Base-by-base conservation (phyloP, 768 basidiomycete genomes). In the Mycena polygramma region DNA sequence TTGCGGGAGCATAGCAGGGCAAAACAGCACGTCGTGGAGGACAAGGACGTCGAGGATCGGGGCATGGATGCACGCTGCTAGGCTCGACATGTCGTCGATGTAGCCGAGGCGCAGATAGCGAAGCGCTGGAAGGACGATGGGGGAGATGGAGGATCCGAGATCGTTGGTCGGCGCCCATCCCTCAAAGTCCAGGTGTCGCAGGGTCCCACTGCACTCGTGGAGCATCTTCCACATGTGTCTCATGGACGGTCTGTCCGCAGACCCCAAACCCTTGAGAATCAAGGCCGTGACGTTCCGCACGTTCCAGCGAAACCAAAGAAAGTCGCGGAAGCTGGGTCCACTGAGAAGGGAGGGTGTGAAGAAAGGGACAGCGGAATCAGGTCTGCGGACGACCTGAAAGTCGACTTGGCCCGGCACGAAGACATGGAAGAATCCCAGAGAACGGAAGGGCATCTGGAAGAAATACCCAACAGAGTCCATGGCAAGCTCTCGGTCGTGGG, bases 151-250 rank as follows among this genome's bases (percentile, higher is more conserved):
- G 13, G 41, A 7, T 22, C 22, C 41, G 14, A 58, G 11, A n/a
- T 58, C 57, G 46, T 49, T 51, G 13, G 45, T 39, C 26, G 64
- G 57, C 5, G 64, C 64, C 57, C 64, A 58, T 46, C 64, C 64
- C 45, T 66, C 64, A 17, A 66, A 66, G 14, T 66, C 64, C 24
- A 66, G 41, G 48, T 58, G 45, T 14, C 37, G 51, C n/a, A 66
- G 57, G 7, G 64, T 66, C 37, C 10, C 43, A 5, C 37, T 41
- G 24, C 64, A 58, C 13, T 57, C 36, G 19, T 26, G 15, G 22
- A 66, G 57, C 30, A 66, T 66, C 6, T 48, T 19, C 46, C 55
- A 52, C 64, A 58, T 37, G 0, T 66, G 39, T 24, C 24, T 49
- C 35, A 66, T 14, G 20, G 55, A 66, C 6, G 55, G 64, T 36